Evolutionary conservation across 805 yeast species (phyloP), one percentile per base, ranked within the genome.

Genomic region (Candida vaughaniae): DNA sequence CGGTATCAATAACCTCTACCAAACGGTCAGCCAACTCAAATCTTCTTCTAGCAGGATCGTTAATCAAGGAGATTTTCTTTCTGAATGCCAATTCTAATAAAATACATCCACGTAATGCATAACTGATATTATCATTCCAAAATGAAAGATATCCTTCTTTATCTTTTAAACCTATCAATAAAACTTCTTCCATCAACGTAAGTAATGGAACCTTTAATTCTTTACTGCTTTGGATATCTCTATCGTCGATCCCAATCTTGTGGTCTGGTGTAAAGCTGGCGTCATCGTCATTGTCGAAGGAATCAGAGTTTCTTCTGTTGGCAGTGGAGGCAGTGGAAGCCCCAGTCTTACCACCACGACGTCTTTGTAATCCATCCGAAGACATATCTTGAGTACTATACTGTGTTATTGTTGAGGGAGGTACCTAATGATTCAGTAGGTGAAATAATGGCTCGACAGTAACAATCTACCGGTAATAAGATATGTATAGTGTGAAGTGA

Each of bases 101-200:
- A 42, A 93, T 91, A 58, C 96, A 85, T 9, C 99, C 99, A 52
- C 99, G 80, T 42, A 93, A 73, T 1, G 97, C 96, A 65, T 93
- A 93, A 16, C 97, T 88, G 37, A 93, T 90, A 62, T 88, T 90
- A 63, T 93, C 99, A 58, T 93, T 93, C 99, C 99, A 93, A 64
- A 93, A 93, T 19, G 96, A 88, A 30, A 93, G 71, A 60, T 91
- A 89, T 9, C 99, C 99, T 62, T 93, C 98, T 51, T 85, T 85
- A 63, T 93, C 98, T 56, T 91, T 90, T 47, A 93, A 73, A 4
- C 99, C 99, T 69, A 93, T 76, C 45, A 93, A 73, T 47, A 93
- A 69, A 5, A 93, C 96, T 63, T 93, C 99, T 62, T 93, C 99
- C 96, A 93, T 89, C 48, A 93, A 66, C 0, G 99, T 93, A 48